phyloP scores from a whole-genome alignment of 2,329 filamentous ascomycete genomes.

The Anisogramma anomala region DNA sequence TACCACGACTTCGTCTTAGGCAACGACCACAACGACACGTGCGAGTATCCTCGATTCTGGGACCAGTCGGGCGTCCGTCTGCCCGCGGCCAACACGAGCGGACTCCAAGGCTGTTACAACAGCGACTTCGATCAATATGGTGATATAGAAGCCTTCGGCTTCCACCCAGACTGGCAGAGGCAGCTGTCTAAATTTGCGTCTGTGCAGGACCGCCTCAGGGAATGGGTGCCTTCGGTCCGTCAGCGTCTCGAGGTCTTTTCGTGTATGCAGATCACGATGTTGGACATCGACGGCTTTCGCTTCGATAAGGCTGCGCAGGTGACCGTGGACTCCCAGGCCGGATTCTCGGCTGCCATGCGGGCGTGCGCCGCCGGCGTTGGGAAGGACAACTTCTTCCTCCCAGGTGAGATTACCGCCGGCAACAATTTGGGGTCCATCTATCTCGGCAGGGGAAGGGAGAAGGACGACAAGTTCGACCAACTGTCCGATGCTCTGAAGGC shows the following conservation, averaged over 20 bases:
- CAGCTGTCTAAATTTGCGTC: conserved; percentile 57
- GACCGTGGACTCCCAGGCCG: conserved; percentile 48
- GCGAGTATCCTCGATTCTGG: conserved; percentile 53
- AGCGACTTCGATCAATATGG: conserved; percentile 56
- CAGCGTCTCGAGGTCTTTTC: conserved; percentile 48
- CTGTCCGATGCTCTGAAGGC: conserved; percentile 35
- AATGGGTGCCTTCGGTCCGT: conserved; percentile 48
- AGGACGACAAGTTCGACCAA: conserved; percentile 37
- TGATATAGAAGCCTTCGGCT: conserved; percentile 42
- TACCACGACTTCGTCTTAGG: conserved; percentile 48
- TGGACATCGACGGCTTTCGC: conserved; percentile 57
- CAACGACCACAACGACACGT: conserved; percentile 40
- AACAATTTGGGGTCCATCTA: conserved; percentile 50
- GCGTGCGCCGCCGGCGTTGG: conserved; percentile 44
- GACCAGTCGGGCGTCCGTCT: conserved; percentile 40
- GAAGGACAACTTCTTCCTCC: conserved; percentile 53
- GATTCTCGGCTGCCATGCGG: conserved; percentile 45
- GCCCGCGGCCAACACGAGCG: conserved; percentile 31
- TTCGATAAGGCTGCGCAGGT: conserved; percentile 57
- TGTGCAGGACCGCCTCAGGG: conserved; percentile 54
- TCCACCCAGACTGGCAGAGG: conserved; percentile 51
- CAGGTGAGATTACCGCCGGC: conserved; percentile 47
- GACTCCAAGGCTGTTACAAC: conserved; percentile 23
- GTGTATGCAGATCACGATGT: conserved; percentile 48
- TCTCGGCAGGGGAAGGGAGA: conserved; percentile 49